Evolutionary conservation across 2,329 filamentous ascomycete species (phyloP).

Genomic region (Fusarium sp.): DNA sequence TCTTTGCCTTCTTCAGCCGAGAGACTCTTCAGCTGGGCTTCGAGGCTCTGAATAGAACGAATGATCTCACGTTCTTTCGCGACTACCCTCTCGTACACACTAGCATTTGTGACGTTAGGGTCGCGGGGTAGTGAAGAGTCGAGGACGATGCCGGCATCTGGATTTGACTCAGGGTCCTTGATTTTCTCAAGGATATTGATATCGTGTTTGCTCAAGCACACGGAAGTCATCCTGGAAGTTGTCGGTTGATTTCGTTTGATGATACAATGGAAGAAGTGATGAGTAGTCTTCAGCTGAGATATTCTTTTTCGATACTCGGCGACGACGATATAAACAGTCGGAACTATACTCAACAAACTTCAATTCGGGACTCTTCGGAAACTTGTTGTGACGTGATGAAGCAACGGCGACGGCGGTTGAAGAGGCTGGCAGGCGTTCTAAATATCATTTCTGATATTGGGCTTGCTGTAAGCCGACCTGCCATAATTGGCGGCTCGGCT

Average conservation of each 20-base stretch:
- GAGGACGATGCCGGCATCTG: constrained; percentile 64
- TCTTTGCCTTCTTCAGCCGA: constrained; percentile 53
- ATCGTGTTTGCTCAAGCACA: constrained; percentile 67
- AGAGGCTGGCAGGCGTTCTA: constrained; percentile 22
- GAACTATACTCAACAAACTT: neutral
- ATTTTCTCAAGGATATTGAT: constrained; percentile 74
- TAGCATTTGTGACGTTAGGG: constrained; percentile 64
- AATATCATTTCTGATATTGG: constrained; percentile 28
- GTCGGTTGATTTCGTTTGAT: constrained; percentile 10
- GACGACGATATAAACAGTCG: neutral
- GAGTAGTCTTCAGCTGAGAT: constrained; percentile 1
- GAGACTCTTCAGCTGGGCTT: constrained; percentile 62
- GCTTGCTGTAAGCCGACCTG: constrained; percentile 24
- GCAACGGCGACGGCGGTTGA: constrained; percentile 17
- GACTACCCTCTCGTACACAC: constrained; percentile 63
- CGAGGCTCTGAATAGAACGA: constrained; percentile 64
- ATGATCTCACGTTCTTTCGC: constrained; percentile 66
- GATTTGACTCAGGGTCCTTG: constrained; percentile 73
- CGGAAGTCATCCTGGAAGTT: constrained; percentile 57
- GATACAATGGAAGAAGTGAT: neutral
- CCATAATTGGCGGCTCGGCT: constrained; percentile 33
- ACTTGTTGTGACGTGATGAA: constrained; percentile 14
- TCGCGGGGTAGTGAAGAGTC: constrained; percentile 67
- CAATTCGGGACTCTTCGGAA: constrained; percentile 9
- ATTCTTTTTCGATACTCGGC: constrained; percentile 2